Percentiles rank a stretch among this genome's conserved stretches.
These are phyloP conservation scores for Thelonectria rubi DNA, from an alignment of 2,329 filamentous ascomycete species.

Conservation along the genomic window DNA sequence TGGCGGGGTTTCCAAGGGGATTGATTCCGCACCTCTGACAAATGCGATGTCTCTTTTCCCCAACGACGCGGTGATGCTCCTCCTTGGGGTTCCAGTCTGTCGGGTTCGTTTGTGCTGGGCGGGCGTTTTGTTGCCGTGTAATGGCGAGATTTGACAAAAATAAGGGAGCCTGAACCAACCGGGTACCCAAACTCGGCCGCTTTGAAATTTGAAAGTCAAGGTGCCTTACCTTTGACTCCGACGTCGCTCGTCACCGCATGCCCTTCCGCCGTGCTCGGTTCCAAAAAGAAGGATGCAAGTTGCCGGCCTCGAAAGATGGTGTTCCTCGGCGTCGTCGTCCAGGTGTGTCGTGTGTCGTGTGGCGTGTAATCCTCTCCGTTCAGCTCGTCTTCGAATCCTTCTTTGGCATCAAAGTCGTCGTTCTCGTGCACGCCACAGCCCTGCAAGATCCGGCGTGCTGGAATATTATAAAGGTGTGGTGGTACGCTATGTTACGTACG, in stretches of 20 bases:
- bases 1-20: neutral
- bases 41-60: neutral
- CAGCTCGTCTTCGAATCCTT: neutral
- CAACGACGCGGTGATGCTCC: neutral
- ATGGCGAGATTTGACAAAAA: slow-evolving; percentile 10
- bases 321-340: neutral
- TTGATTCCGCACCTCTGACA: neutral
- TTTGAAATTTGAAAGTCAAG: neutral
- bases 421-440: slow-evolving; percentile 10
- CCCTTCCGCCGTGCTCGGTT: slow-evolving; percentile 4
- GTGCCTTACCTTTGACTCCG: slow-evolving; percentile 13
- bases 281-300: neutral
- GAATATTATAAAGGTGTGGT: slow-evolving; percentile 9
- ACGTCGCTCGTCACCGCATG: slow-evolving; percentile 3
- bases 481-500: neutral
- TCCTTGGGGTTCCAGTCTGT: slow-evolving; percentile 2
- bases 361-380: neutral
- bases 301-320: neutral
- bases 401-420: too few species aligned
- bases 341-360: neutral
- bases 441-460: slow-evolving; percentile 13
- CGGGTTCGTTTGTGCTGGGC: neutral
- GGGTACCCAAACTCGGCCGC: neutral
- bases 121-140: neutral
- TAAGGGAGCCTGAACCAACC: neutral